Base-by-base conservation (phyloP, 306 rosid genomes). In the Citrullus colocynthis region DNA sequence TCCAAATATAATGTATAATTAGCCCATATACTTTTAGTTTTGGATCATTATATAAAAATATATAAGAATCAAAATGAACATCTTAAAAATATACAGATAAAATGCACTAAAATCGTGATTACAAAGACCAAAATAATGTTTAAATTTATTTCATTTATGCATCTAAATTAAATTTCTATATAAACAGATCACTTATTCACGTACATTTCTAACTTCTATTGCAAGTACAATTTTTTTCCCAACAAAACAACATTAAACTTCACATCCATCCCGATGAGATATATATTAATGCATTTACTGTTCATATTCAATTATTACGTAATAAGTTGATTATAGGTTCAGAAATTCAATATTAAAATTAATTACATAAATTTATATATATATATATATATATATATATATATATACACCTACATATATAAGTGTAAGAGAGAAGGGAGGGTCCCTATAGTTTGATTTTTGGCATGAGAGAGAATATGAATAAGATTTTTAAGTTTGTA, bases 161-260 rank as follows among this genome's bases (percentile, higher is more conserved):
- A 87, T 79, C 86, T 81, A 79, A 80, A 70, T 34, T 54, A 34
- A 44, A 71, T 61, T 69, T 69, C 36, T 83, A 67, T 6, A 0
- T 82, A 85, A 78, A 74, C 86, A 89, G 86, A 87, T 87, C 93
- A 86, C 74, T 57, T 45, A 8, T 9, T 65, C 24, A 60, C 69
- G 88, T 80, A 85, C 88, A 36, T 57, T 77, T 85, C 80, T 82
- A 80, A 78, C 86, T 32, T 80, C 9, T 80, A 34, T 69, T 78
- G 14, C 44, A 34, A 10, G 80, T 72, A 57, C 72, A 42, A 51
- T 10, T 59, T 28, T 44, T 1, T 44, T 45, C 14, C 17, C 14
- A 65, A 36, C 49, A 65, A 85, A 74, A 44, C 48, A 52, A n/a
- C 56, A 67, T 67, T 69, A 69, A 41, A 44, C 75, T 70, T 70